Evolutionary conservation across 2,329 filamentous ascomycete genomes (phyloP), one percentile per base, ranked within the genome.

Genomic region (Epichloe uncinata): DNA sequence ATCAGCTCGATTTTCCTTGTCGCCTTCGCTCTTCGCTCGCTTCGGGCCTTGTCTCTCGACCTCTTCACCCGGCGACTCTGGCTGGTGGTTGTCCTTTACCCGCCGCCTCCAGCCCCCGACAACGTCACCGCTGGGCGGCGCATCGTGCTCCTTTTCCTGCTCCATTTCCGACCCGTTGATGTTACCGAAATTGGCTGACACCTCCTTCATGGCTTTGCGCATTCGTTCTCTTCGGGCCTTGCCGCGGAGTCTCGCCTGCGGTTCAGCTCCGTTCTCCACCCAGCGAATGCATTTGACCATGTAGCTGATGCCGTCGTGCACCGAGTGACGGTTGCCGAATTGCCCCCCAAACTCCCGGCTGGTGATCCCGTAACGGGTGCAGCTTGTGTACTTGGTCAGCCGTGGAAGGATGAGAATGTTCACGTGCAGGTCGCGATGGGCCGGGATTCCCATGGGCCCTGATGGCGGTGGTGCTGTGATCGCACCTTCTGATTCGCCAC

Each of bases 251-350:
- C 77, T 66, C 30, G 73, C 73, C 60, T 79, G 75, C 50, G 69
- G 76, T 54, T 73, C 74, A 0, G 78, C 84, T 12, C 93, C 89
- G 55, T 80, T 77, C 54, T 87, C 83, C 0, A 96, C 86, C 82
- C 90, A 97, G 48, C 88, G 81, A 11, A 95, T 78, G 48, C 81
- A 80, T 53, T 82, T 74, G 45, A 98, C 79, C 75, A 85, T 88
- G 67, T 87, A 97, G 63, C 89, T 95, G 64, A 95, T 78, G 3
- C 90, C 90, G 57, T 95, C 89, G 61, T 96, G 89, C 13, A 73
- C 60, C 5, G 64, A 66, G 49, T 69, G 75, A 12, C 74, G 65
- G 4, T 53, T 52, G 1, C 64, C 64, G 42, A 61, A 62, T 26
- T 74, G 22, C 75, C 78, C 6, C 6, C 81, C 84, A 74, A 89